phyloP scores from a whole-genome alignment of 1,284 basidiomycete genomes.

The Sanguinoderma infundibulare region DNA sequence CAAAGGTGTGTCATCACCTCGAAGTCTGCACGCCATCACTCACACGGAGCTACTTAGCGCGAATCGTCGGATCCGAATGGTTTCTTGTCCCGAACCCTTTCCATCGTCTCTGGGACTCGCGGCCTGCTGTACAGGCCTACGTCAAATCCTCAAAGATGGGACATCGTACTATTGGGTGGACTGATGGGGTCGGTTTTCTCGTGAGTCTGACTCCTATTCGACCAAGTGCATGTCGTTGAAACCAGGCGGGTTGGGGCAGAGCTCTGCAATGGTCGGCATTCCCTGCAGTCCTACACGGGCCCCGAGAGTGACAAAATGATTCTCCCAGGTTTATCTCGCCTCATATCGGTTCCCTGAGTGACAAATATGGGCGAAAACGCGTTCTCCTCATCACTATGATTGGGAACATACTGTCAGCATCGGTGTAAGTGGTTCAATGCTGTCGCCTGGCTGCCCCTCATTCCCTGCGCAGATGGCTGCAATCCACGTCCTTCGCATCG shows the following conservation, averaged over 20 bases:
- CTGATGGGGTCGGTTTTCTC: conserved; percentile 91
- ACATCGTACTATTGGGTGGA: conserved; percentile 84
- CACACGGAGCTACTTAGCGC: conserved; percentile 47
- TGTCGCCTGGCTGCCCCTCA: neutral
- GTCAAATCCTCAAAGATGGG: conserved; percentile 74
- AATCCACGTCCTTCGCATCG: conserved; percentile 84
- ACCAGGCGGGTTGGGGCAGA: conserved; percentile 40
- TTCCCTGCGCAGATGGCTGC: conserved; percentile 61
- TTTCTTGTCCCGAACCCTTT: conserved; percentile 72
- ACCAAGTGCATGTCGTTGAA: conserved; percentile 7
- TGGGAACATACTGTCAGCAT: conserved; percentile 87
- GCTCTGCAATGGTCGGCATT: conserved; percentile 68
- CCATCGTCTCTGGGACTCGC: conserved; percentile 65
- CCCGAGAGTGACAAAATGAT: neutral
- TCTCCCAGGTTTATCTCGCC: conserved; percentile 72
- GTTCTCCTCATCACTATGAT: conserved; percentile 85
- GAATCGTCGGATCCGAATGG: conserved; percentile 71
- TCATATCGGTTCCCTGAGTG: conserved; percentile 79
- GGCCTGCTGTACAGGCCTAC: conserved; percentile 62
- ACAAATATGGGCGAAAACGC: conserved; percentile 84
- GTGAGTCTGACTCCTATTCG: conserved; percentile 48
- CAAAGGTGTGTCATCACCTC: conserved; percentile 51
- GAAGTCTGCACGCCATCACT: neutral
- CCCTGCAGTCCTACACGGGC: neutral
- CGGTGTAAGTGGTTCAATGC: conserved; percentile 57